Percentiles rank a stretch among this genome's conserved stretches.
Evolutionary conservation across 2,329 filamentous ascomycete species (phyloP).

Genomic region (Tolypocladium ophioglossoides): DNA sequence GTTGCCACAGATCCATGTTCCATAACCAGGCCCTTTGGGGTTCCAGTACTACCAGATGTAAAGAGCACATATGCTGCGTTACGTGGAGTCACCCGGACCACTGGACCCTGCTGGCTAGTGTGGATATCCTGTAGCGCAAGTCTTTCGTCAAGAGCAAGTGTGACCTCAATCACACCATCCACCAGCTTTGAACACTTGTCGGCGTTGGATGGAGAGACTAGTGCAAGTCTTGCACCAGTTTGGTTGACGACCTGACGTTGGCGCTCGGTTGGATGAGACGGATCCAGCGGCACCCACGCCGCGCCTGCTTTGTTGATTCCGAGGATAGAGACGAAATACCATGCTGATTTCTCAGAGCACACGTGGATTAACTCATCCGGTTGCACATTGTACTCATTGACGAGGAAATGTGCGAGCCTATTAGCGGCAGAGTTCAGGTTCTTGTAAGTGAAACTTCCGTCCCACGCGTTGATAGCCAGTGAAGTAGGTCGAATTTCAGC

Average conservation of each 20-base stretch:
- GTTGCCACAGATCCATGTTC: too few species aligned
- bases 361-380: neutral
- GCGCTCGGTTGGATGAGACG: neutral
- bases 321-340: conserved; percentile 1
- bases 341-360: conserved; percentile 7
- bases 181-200: neutral
- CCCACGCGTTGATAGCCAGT: too few species aligned
- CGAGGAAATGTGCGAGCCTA: conserved; percentile 23
- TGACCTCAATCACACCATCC: too few species aligned
- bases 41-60: too few species aligned
- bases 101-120: too few species aligned
- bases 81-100: too few species aligned
- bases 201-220: neutral
- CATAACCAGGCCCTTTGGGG: too few species aligned
- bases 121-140: too few species aligned
- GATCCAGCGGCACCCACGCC: conserved; percentile 4
- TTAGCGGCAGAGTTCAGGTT: conserved; percentile 27
- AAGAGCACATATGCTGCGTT: too few species aligned
- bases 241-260: conserved; percentile 2
- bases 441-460: conserved; percentile 29
- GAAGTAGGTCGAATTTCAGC: too few species aligned
- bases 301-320: conserved; percentile 7
- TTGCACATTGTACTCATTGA: conserved; percentile 1
- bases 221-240: neutral
- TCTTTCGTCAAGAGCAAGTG: too few species aligned